These are phyloP conservation scores for Porphyridium purpureum DNA, from an alignment of 23 red algal genomes.

Conservation along the genomic window DNA sequence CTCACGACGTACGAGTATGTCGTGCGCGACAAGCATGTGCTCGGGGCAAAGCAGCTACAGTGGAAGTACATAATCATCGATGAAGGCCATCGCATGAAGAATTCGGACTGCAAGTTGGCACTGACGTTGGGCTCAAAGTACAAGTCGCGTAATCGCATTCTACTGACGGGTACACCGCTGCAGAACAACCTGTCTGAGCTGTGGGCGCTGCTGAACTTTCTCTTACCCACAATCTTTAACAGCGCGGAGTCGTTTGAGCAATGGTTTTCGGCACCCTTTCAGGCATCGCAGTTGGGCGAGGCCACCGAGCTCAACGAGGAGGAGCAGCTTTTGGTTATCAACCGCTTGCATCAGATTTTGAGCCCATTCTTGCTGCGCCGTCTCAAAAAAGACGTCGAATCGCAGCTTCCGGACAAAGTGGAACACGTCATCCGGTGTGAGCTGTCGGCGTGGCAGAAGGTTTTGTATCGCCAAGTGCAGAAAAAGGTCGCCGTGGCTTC, in stretches of 20 bases:
- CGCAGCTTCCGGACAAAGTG: slow-evolving; percentile 83
- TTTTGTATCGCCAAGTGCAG: slow-evolving; percentile 64
- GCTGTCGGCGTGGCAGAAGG: slow-evolving; percentile 85
- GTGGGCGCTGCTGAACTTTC: slow-evolving; percentile 94
- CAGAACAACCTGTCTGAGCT: slow-evolving; percentile 95
- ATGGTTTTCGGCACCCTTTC: slow-evolving; percentile 96
- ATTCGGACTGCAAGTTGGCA: slow-evolving; percentile 87
- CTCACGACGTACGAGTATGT: slow-evolving; percentile 93
- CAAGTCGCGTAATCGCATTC: slow-evolving; percentile 69
- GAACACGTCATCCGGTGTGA: slow-evolving; percentile 78
- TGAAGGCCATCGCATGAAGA: slow-evolving; percentile 99
- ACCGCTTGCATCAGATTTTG: slow-evolving; percentile 84
- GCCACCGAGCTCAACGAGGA: slow-evolving; percentile 78
- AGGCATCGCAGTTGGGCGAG: slow-evolving; percentile 37
- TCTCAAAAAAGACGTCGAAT: slow-evolving; percentile 85
- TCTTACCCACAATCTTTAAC: slow-evolving; percentile 85
- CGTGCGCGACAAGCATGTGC: slow-evolving; percentile 74
- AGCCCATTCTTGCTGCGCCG: slow-evolving; percentile 85
- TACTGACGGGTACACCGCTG: slow-evolving; percentile 94
- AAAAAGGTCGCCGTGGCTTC: slow-evolving; percentile 34
- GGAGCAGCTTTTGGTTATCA: slow-evolving; percentile 89
- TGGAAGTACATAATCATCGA: slow-evolving; percentile 99
- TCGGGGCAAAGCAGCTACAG: slow-evolving; percentile 42
- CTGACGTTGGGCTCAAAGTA: slow-evolving; percentile 91
- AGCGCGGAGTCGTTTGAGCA: slow-evolving; percentile 80